Conservation (phyloP, 2,329 filamentous ascomycete genomes). For the Chrysosporium queenslandicum region DNA sequence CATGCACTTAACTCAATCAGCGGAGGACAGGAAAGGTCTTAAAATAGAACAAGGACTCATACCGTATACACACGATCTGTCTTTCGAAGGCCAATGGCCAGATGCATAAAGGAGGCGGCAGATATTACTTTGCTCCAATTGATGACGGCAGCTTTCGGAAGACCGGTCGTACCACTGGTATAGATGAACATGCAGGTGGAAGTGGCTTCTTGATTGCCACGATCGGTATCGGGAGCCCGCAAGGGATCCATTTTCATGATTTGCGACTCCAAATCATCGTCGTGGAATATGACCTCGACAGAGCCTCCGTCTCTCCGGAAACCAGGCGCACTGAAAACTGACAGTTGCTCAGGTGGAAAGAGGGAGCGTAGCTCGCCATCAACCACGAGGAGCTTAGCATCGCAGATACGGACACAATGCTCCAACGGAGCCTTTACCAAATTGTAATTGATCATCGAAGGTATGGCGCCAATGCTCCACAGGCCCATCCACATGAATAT, state of each 20-base stretch:
- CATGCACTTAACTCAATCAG: conserved; percentile 53
- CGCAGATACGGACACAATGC: conserved; percentile 64
- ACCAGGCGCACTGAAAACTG: conserved; percentile 31
- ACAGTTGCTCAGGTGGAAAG: conserved; percentile 34
- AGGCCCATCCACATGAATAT: conserved; percentile 65
- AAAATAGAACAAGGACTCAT: conserved; percentile 23
- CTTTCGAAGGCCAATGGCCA: conserved; percentile 49
- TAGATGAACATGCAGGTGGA: conserved; percentile 68
- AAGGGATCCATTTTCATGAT: conserved; percentile 44
- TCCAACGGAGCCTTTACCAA: conserved; percentile 58
- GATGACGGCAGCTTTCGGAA: conserved; percentile 70
- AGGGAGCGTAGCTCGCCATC: conserved; percentile 55
- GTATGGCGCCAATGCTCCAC: conserved; percentile 73
- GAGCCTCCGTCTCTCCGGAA: conserved; percentile 34
- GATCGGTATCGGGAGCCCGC: conserved; percentile 50
- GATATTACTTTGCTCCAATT: conserved; percentile 58
- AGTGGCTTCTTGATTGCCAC: conserved; percentile 42
- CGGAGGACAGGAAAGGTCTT: not conserved
- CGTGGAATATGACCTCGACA: conserved; percentile 54
- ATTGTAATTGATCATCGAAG: conserved; percentile 85
- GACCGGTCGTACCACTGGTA: conserved; percentile 73
- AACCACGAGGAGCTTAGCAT: conserved; percentile 57
- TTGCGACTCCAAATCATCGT: conserved; percentile 47
- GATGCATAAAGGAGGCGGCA: conserved; percentile 44
- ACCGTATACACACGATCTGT: conserved; percentile 68